Evolutionary conservation across 1,284 basidiomycete species (phyloP).

Genomic region (Trametes polyzona): DNA sequence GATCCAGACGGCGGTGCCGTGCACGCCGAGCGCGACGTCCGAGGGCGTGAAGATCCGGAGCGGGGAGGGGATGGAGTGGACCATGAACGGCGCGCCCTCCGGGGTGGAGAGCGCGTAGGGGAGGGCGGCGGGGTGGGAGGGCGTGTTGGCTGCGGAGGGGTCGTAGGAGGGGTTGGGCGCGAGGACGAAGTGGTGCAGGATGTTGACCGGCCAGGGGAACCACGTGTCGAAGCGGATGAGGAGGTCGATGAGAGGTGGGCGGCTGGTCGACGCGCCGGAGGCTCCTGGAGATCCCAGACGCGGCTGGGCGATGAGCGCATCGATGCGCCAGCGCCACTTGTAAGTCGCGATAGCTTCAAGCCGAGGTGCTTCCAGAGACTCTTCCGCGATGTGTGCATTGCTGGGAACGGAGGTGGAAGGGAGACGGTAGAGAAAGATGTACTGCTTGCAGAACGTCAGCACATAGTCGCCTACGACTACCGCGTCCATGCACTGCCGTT

Average conservation of each 20-base stretch:
- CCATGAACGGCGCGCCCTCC: constrained; percentile 21
- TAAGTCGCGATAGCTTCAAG: constrained; percentile 49
- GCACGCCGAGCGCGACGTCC: constrained; percentile 56
- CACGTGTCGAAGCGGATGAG: constrained; percentile 61
- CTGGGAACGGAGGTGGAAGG: constrained; percentile 2
- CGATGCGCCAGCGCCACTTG: constrained; percentile 58
- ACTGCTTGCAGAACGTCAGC: constrained; percentile 35
- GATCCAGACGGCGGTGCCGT: constrained; percentile 66
- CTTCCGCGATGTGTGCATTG: constrained; percentile 11
- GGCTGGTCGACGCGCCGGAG: constrained; percentile 29
- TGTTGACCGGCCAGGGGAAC: constrained; percentile 70
- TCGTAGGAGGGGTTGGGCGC: constrained; percentile 46
- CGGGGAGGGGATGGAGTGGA: constrained; percentile 57
- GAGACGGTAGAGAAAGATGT: constrained; percentile 33
- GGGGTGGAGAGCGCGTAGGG: constrained; percentile 14
- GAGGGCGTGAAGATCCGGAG: constrained; percentile 60
- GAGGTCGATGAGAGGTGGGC: constrained; percentile 47
- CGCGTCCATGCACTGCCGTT: constrained; percentile 39
- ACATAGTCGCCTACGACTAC: constrained; percentile 37
- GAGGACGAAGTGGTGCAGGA: constrained; percentile 63
- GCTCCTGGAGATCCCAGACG: constrained; percentile 23
- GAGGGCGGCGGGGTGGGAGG: constrained; percentile 14
- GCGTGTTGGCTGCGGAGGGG: constrained; percentile 29
- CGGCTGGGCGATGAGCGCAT: constrained; percentile 47
- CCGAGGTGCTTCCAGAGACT: constrained; percentile 18